A percentile compares a stretch with the other conserved stretches of the same genome.
These are phyloP conservation scores for Phanerochaete carnosa DNA, from an alignment of 768 basidiomycete genomes.

Conservation along the genomic window DNA sequence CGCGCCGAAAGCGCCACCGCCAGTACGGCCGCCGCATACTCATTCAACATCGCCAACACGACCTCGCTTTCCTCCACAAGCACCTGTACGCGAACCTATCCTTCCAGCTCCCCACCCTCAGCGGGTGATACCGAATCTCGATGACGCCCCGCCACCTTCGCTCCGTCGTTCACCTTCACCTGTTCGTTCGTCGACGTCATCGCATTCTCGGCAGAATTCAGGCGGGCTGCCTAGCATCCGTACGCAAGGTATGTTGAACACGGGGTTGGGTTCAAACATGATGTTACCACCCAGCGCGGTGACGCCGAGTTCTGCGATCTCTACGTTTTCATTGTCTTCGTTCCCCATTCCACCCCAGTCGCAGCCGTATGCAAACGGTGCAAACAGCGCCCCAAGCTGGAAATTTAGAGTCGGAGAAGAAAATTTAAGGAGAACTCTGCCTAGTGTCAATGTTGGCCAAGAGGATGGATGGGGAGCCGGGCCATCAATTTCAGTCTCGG, in stretches of 20 bases:
- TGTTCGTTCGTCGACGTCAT: neutral
- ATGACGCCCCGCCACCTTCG: constrained; percentile 42
- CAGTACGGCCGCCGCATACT: neutral
- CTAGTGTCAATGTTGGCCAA: neutral
- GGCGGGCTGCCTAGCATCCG: constrained; percentile 6
- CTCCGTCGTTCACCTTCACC: constrained; percentile 36
- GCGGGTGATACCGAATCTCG: constrained; percentile 31
- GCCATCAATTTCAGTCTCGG: constrained; percentile 1
- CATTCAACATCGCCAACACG: constrained; percentile 8
- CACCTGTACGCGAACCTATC: constrained; percentile 4
- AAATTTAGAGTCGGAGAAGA: neutral
- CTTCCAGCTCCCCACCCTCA: constrained; percentile 17
- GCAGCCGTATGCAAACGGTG: constrained; percentile 12
- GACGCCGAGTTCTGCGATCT: constrained; percentile 15
- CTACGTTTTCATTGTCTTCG: constrained; percentile 21
- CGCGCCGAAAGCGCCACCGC: neutral
- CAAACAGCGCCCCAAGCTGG: neutral
- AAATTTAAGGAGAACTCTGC: constrained; percentile 13
- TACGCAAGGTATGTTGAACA: neutral
- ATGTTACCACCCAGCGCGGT: neutral
- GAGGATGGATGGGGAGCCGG: neutral
- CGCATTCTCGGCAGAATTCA: neutral
- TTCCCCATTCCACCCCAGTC: constrained; percentile 22
- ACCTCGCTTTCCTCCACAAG: neutral
- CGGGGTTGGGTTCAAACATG: neutral